phyloP scores from a whole-genome alignment of 345 rosid species.

The Sisymbrium altissimum region DNA sequence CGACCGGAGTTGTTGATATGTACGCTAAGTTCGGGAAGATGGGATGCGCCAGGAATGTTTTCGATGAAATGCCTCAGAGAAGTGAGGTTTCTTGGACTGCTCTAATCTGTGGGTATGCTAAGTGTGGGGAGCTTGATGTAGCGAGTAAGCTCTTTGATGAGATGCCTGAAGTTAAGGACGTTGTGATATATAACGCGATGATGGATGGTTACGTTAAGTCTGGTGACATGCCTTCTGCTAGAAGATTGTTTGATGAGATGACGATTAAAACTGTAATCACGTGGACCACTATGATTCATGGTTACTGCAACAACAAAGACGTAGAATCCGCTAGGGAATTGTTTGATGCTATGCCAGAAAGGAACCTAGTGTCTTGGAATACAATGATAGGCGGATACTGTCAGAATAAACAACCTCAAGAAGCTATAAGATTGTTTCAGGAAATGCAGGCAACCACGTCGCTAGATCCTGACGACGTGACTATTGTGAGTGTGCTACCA shows the following conservation, averaged over 20 bases:
- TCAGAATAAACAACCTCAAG: slow-evolving; percentile 63
- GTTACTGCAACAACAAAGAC: slow-evolving; percentile 55
- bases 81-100: slow-evolving; percentile 78
- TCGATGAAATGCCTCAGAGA: slow-evolving; percentile 62
- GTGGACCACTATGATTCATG: slow-evolving; percentile 74
- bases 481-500: slow-evolving; percentile 64
- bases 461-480: slow-evolving; percentile 63
- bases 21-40: slow-evolving; percentile 54
- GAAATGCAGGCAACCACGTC: slow-evolving; percentile 52
- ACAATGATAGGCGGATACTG: slow-evolving; percentile 71
- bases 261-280: slow-evolving; percentile 55
- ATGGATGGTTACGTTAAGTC: slow-evolving; percentile 65
- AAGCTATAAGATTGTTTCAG: slow-evolving; percentile 61
- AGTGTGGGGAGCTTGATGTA: slow-evolving; percentile 42
- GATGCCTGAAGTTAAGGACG: slow-evolving; percentile 53
- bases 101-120: slow-evolving; percentile 56
- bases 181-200: slow-evolving; percentile 54
- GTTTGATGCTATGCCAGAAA: slow-evolving; percentile 70
- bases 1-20: slow-evolving; percentile 67
- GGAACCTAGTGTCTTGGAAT: slow-evolving; percentile 71
- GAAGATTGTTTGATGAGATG: slow-evolving; percentile 56
- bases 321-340: slow-evolving; percentile 47
- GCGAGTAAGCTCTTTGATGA: slow-evolving; percentile 52
- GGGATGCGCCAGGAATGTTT: slow-evolving; percentile 44
- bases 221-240: slow-evolving; percentile 58